phyloP scores from a whole-genome alignment of 2,329 filamentous ascomycete genomes.

The Trichophyton rubrum region DNA sequence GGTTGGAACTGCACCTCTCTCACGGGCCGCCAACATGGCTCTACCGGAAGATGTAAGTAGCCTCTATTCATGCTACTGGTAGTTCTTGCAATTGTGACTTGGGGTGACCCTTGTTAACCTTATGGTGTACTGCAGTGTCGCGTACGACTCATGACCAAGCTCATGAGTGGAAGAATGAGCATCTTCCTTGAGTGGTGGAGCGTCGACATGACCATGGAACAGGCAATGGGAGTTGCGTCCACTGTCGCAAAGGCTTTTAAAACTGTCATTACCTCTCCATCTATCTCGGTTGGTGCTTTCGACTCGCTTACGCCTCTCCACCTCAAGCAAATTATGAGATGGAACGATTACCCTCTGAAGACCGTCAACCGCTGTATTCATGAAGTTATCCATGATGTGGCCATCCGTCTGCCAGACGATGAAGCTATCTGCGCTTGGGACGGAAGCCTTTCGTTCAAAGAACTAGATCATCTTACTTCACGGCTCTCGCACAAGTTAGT shows the following conservation, averaged over 20 bases:
- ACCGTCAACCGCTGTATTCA: slow-evolving; percentile 30
- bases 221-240: slow-evolving; percentile 37
- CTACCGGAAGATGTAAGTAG: slow-evolving; percentile 26
- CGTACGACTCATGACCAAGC: slow-evolving; percentile 26
- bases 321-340: slow-evolving; percentile 42
- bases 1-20: slow-evolving; percentile 12
- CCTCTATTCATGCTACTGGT: neutral
- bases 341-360: slow-evolving; percentile 36
- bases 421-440: slow-evolving; percentile 18
- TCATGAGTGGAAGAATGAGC: slow-evolving; percentile 23
- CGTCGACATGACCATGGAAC: slow-evolving; percentile 25
- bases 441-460: slow-evolving; percentile 26
- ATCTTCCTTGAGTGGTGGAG: slow-evolving; percentile 31
- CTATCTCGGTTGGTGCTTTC: slow-evolving; percentile 34
- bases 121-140: slow-evolving; percentile 19
- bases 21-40: slow-evolving; percentile 18
- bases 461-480: slow-evolving; percentile 28
- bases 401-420: slow-evolving; percentile 21
- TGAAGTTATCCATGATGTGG: slow-evolving; percentile 26
- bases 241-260: slow-evolving; percentile 44
- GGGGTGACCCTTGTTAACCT: neutral
- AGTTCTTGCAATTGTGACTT: neutral
- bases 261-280: slow-evolving; percentile 34
- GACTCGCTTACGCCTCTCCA: slow-evolving; percentile 47
- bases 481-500: slow-evolving; percentile 23